Base-by-base conservation (phyloP, 805 yeast genomes). In the Metschnikowia kunwiensis region DNA sequence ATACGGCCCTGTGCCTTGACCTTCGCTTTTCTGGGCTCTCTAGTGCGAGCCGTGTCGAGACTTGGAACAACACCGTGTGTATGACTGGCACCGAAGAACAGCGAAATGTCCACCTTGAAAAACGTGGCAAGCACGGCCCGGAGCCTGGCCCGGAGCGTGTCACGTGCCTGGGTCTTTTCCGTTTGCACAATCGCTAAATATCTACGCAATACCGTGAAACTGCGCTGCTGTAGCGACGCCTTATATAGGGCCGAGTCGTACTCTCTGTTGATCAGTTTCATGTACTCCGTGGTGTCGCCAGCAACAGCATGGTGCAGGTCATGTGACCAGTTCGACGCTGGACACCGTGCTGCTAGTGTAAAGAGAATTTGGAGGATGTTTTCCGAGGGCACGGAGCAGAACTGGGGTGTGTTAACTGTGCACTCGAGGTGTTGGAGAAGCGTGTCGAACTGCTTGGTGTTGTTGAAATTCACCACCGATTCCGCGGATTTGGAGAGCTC, bases 331-430 rank as follows among this genome's bases (percentile, higher is more conserved):
- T 59, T 58, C 20, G 51, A 44, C 3, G 36, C 44, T 8, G 61
- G 55, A 27, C 51, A 38, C 24, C 68, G 47, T 0, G 62, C 46
- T 1, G 62, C 58, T 20, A 66, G 36, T 2, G 71, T 63, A 19
- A 64, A 36, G 15, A 67, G 35, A 5, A 66, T 44, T 6, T 61
- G 54, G 12, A 63, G 40, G 8, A 60, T 35, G 30, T 50, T 42
- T 7, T 36, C 29, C 3, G 65, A 54, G 4, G 68, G 68, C n/a
- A 55, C 46, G 7, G 30, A 38, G 22, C 27, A 29, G 34, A 36
- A 52, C 24, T 15, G 35, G 8, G 25, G 34, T 17, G 34, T 27
- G 3, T 13, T 22, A 12, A 51, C 38, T 10, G 52, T 34, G 12
- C 36, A 23, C 30, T 63, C 69, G 22, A 59, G 38, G 30, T 53